These are phyloP conservation scores for Diaporthe caulivora DNA, from an alignment of 2,329 filamentous ascomycete species.

Conservation along the genomic window DNA sequence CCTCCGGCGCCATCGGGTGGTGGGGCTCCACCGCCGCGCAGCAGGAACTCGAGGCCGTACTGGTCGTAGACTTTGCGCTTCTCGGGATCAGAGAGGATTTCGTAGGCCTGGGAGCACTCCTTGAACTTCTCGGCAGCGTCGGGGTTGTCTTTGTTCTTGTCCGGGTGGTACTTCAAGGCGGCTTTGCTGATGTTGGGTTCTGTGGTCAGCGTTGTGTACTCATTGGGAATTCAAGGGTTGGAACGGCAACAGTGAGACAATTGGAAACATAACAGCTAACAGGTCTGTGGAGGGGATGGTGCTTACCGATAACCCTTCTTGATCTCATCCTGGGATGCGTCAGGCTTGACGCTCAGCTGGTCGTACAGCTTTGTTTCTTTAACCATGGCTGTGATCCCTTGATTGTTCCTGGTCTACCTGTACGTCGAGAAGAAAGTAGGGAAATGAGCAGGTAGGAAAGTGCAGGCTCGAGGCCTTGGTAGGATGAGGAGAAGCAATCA, in stretches of 20 bases:
- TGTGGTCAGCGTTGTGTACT: constrained; percentile 50
- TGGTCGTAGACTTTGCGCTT: constrained; percentile 97
- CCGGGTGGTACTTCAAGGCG: constrained; percentile 92
- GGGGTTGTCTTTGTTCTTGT: constrained; percentile 97
- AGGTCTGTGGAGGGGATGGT: background rate
- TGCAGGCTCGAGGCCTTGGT: constrained; percentile 35
- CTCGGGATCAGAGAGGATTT: constrained; percentile 96
- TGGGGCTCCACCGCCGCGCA: constrained; percentile 80
- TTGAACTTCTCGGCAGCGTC: constrained; percentile 94
- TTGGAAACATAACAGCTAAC: background rate
- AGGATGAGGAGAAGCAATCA: constrained; percentile 18
- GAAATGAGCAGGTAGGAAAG: background rate
- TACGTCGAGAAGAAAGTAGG: background rate
- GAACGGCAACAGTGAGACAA: background rate
- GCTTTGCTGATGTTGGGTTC: constrained; percentile 71
- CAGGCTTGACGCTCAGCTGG: constrained; percentile 80
- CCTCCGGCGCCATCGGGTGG: constrained; percentile 70
- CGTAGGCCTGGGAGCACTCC: constrained; percentile 96
- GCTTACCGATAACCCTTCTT: constrained; percentile 93
- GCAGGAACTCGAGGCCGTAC: constrained; percentile 92
- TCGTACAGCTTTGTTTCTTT: constrained; percentile 97
- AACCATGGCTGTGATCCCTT: constrained; percentile 74
- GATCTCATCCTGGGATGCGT: constrained; percentile 91
- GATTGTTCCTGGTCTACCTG: background rate
- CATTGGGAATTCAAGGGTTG: background rate